Base-by-base conservation (phyloP, 2,329 filamentous ascomycete genomes). In the Pseudocercospora fuligena region DNA sequence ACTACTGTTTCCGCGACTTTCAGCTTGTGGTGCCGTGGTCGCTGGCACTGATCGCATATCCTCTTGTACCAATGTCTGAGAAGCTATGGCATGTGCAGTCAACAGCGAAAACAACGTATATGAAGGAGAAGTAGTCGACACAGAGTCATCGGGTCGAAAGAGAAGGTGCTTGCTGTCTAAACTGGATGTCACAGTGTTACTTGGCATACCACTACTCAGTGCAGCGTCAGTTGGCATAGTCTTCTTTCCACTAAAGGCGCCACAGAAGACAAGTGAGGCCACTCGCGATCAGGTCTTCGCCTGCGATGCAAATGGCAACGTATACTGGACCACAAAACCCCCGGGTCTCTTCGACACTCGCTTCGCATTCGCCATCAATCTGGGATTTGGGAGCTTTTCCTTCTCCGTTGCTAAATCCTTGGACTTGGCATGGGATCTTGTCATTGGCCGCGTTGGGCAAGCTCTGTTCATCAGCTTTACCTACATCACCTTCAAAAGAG, bases 351-450 rank as follows among this genome's bases (percentile, higher is more conserved):
- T 43, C 40, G 40, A 43, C 5, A 43, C 40, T 19, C 40, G 40
- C 40, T 43, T 43, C 40, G 40, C 40, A 9, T 43, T 19, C 40
- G 40, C 40, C 5, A 58, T 67, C 64, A 69, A 59, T 19, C 61
- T 69, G 5, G 64, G 54, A 1, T 64, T 61, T 19, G 66, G 66
- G 1, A n/a, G 46, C 49, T 49, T 69, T 21, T 21, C 60, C 23
- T 66, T 58, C 33, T 33, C 66, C 1, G 16, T 21, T 5, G 66
- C 60, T n/a, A 69, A 69, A 27, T 16, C 62, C 27, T 61, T 69
- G 11, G 66, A 69, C 25, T 56, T 66, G 21, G 19, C 16, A 51
- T 69, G 66, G 66, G 66, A 69, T 25, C 31, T 59, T 29, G 49
- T 69, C 27, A 23, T 66, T 14, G 64, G 64, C 5, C 19, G 64